Conservation (phyloP, 495 filamentous ascomycete species). For the Staphylotrichum longicolle region DNA sequence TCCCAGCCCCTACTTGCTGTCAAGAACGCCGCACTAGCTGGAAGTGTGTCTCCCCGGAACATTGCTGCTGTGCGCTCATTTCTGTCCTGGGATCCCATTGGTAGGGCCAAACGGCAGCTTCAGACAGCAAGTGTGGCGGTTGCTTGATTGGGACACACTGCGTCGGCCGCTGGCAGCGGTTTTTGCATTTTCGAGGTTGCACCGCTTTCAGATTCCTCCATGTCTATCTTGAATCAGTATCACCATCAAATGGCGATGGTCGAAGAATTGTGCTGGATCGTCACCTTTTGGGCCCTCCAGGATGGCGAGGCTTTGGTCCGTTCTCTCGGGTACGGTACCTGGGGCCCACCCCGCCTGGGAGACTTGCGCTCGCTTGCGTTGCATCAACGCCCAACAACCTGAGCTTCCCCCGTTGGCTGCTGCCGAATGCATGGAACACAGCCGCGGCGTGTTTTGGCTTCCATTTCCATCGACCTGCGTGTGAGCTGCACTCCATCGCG, state of each 20-base stretch:
- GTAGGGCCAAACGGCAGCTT: background rate
- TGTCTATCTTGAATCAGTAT: too few relatives aligned
- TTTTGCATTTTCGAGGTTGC: too few relatives aligned
- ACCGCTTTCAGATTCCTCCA: too few relatives aligned
- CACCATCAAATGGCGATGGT: too few relatives aligned
- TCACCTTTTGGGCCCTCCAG: too few relatives aligned
- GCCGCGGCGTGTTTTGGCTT: background rate
- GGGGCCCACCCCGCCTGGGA: background rate
- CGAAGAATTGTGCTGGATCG: too few relatives aligned
- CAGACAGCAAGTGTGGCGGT: background rate
- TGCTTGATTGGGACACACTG: background rate
- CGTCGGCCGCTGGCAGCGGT: background rate
- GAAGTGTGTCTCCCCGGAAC: background rate
- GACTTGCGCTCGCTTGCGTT: background rate
- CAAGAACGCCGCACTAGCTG: background rate
- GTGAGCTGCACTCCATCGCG: background rate
- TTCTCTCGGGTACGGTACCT: slow-evolving; percentile 7
- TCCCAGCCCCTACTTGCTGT: too few relatives aligned
- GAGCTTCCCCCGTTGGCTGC: background rate
- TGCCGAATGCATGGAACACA: slow-evolving; percentile 1
- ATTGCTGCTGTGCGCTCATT: too few relatives aligned
- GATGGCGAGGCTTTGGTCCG: background rate
- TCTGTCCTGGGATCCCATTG: background rate
- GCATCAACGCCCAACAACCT: slow-evolving; percentile 4
- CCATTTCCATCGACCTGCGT: slow-evolving; percentile 8